Evolutionary conservation across 129 eudicot species (phyloP).

Genomic region (carrot (Daucus carota)): DH1_v3.0 NC_030381.2:31809001-31809500

Average conservation of each 20-base stretch:
- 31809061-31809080: too few relatives aligned
- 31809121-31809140: too few relatives aligned
- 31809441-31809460: too few relatives aligned
- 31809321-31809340: slow-evolving; percentile 40
- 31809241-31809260: slow-evolving; percentile 34
- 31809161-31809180: slow-evolving; percentile 27
- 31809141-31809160: slow-evolving; percentile 12
- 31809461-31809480: neutral
- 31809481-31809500: slow-evolving; percentile 40
- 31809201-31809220: slow-evolving; percentile 17
- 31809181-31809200: slow-evolving; percentile 29
- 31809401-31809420: too few relatives aligned
- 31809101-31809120: too few relatives aligned
- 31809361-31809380: slow-evolving; percentile 31
- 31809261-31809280: slow-evolving; percentile 41
- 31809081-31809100: too few relatives aligned
- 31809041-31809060: too few relatives aligned
- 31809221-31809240: slow-evolving; percentile 48
- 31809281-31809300: slow-evolving; percentile 28
- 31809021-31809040: too few relatives aligned
- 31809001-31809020: neutral
- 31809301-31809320: slow-evolving; percentile 40
- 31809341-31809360: slow-evolving; percentile 27
- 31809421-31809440: too few relatives aligned
- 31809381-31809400: too few relatives aligned